Conservation (phyloP, 2,329 filamentous ascomycete genomes). For the Fusarium brevicatenulatum region DNA sequence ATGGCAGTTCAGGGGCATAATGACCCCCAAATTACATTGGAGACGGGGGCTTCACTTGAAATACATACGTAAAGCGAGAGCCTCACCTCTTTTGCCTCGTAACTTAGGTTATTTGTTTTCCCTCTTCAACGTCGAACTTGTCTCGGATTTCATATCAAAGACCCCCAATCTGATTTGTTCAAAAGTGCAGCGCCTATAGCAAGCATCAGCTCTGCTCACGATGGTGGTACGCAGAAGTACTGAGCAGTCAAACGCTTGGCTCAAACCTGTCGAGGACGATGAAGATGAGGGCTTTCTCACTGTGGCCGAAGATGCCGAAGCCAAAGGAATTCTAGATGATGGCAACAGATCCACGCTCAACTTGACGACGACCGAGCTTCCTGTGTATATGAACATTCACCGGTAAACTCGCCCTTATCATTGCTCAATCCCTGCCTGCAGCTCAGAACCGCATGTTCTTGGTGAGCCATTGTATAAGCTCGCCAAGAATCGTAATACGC, state of each 20-base stretch:
- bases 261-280: conserved; percentile 40
- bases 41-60: conserved; percentile 13
- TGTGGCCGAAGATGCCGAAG: conserved; percentile 40
- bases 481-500: neutral
- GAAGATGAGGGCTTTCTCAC: conserved; percentile 42
- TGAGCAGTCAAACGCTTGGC: conserved; percentile 39
- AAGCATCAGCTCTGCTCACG: neutral
- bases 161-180: neutral
- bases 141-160: conserved; percentile 1
- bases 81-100: conserved; percentile 4
- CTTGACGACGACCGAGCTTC: conserved; percentile 35
- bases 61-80: conserved; percentile 21
- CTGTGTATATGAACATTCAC: conserved; percentile 46
- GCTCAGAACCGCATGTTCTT: neutral
- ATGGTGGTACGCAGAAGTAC: conserved; percentile 37
- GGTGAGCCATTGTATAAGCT: conserved; percentile 1
- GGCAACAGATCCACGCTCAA: conserved; percentile 39
- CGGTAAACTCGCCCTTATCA: conserved; percentile 37
- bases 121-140: conserved; percentile 1
- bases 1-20: conserved; percentile 29
- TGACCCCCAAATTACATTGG: conserved; percentile 27
- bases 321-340: conserved; percentile 42
- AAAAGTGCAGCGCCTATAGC: neutral
- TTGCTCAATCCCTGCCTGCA: neutral
- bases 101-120: neutral